Conservation (phyloP, 2,329 filamentous ascomycete species). For the Scopulariopsis brevicaulis region DNA sequence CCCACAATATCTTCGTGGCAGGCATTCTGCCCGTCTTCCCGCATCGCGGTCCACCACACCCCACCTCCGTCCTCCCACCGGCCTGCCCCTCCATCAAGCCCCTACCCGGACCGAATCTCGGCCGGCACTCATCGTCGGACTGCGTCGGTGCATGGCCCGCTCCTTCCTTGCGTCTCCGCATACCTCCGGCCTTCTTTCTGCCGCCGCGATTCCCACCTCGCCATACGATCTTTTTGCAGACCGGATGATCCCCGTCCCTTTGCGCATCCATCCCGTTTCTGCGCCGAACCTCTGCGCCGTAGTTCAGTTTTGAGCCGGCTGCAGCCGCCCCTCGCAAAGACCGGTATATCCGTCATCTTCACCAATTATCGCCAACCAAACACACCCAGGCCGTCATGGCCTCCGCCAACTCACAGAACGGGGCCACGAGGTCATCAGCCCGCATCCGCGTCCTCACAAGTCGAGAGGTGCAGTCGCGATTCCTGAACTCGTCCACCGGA, state of each 20-base stretch:
- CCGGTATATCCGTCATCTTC: not conserved
- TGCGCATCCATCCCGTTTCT: not conserved
- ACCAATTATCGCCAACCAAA: not conserved
- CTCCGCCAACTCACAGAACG: not conserved
- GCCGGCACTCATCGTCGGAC: not conserved
- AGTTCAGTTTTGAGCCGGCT: not conserved
- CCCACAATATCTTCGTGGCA: not conserved
- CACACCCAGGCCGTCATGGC: not conserved
- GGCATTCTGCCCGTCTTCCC: not conserved
- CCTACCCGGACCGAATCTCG: not conserved
- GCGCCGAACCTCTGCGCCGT: not conserved
- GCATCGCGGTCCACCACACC: not conserved
- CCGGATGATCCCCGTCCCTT: not conserved
- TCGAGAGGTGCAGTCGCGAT: not conserved
- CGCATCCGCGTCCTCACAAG: constrained; percentile 1
- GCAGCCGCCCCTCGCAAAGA: not conserved
- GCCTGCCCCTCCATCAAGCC: not conserved
- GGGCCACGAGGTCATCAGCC: constrained; percentile 2
- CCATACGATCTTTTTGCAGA: not conserved
- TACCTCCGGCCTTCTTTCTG: not conserved
- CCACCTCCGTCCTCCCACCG: not conserved
- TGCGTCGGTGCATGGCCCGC: not conserved
- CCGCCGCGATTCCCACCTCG: not conserved
- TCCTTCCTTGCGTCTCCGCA: not conserved
- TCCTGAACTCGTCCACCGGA: not conserved